Base-by-base conservation (phyloP, 345 rosid species). In the Toxicodendron radicans region DNA sequence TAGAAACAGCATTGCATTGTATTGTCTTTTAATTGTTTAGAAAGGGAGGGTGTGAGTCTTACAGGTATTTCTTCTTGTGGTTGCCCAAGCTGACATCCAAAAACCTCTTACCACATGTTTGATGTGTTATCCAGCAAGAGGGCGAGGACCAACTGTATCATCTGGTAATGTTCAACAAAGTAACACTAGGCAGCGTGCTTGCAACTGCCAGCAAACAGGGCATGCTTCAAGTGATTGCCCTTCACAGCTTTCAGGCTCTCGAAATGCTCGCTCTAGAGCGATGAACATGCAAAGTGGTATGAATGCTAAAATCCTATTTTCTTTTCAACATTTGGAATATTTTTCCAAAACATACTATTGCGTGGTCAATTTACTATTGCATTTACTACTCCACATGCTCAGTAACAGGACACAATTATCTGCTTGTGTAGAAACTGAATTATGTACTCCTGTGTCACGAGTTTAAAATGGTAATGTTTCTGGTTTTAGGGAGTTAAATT, bases 161-260 rank as follows among this genome's bases (percentile, higher is more conserved):
- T 62, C 88, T 33, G 78, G 80, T 84, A 85, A 79, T 78, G 80
- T 74, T 76, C 95, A 80, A 83, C 88, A 85, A 79, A 85, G 86
- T 79, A 86, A 77, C 74, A 66, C 49, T 48, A 85, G 94, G 80
- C 87, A 82, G 70, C 79, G 59, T 72, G 72, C 76, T 70, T 94
- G 99, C 83, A 68, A 87, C 77, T 95, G 99, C 82, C 88, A 86
- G 75, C 97, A 91, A 78, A 76, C 78, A 66, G 95, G 99, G 54
- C 99, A 95, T 87, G 72, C 86, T 76, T 87, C 94, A 59, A 76
- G 76, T 61, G 82, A 83, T 76, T 95, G 97, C 73, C 99, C 94
- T 66, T 85, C 92, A 21, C 89, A 80, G 58, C 46, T 16, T 49
- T 76, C 92, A 62, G 84, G 87, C 75, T 52, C 86, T 53, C 85